Evolutionary conservation across 2,329 filamentous ascomycete species (phyloP).

Genomic region (Phyllosticta capitalensis): DNA sequence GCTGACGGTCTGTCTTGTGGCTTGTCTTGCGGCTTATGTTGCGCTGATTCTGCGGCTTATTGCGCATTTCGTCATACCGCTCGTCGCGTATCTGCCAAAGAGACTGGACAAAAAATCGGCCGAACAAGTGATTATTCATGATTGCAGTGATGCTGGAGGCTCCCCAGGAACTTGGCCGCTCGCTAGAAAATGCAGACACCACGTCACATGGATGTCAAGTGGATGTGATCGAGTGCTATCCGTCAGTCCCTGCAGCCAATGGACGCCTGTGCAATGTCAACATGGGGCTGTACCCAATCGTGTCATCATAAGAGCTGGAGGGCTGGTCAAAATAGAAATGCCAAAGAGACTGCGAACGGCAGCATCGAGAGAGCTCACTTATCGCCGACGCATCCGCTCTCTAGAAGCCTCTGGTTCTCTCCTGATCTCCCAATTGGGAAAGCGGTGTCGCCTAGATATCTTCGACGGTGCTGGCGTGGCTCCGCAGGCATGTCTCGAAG

Average conservation of each 20-base stretch:
- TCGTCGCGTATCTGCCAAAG: background rate
- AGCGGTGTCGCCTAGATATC: background rate
- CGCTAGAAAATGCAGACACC: too few species aligned
- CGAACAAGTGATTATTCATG: background rate
- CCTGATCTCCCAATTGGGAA: background rate
- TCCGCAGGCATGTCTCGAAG: background rate
- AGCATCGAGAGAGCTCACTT: background rate
- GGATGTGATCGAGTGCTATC: too few species aligned
- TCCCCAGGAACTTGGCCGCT: too few species aligned
- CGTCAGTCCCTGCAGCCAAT: too few species aligned
- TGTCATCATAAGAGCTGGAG: too few species aligned
- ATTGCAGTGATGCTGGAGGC: background rate
- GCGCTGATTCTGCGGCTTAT: background rate
- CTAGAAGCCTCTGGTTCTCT: background rate
- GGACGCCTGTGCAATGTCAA: too few species aligned
- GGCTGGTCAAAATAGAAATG: too few species aligned
- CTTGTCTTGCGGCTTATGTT: background rate
- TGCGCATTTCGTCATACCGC: background rate
- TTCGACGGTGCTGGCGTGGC: background rate
- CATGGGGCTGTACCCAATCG: too few species aligned
- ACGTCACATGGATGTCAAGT: too few species aligned
- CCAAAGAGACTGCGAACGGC: background rate
- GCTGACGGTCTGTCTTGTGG: background rate
- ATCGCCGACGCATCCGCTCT: background rate
- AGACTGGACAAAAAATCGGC: background rate